phyloP scores from a whole-genome alignment of 1,139 yeast species.

The Zhuliangozyma parablackwelliae region DNA sequence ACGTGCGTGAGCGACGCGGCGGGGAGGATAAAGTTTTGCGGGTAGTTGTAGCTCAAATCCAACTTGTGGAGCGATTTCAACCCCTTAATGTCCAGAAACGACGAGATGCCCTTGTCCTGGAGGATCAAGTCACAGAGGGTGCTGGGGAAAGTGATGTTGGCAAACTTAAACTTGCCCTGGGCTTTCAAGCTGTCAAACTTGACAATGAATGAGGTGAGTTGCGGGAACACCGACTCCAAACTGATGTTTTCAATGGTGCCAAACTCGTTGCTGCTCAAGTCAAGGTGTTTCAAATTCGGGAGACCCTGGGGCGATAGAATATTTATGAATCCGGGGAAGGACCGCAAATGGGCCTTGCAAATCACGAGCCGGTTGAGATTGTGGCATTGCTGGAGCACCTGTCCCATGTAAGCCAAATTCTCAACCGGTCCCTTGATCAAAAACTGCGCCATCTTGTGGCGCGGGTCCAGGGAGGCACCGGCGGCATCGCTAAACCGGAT shows the following conservation, averaged over 20 bases:
- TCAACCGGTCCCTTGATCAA: constrained; percentile 4
- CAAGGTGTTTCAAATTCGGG: constrained; percentile 4
- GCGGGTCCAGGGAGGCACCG: too few species aligned
- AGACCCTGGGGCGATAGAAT: constrained; percentile 4
- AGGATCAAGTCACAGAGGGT: constrained; percentile 3
- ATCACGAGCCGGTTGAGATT: constrained; percentile 1
- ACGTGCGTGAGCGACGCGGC: constrained; percentile 1
- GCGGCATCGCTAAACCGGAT: background rate
- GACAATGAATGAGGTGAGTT: constrained; percentile 6
- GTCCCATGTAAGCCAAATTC: constrained; percentile 2
- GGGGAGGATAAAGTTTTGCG: constrained; percentile 5
- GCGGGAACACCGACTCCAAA: constrained; percentile 5
- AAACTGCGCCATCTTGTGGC: constrained; percentile 1
- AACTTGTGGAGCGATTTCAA: constrained; percentile 2
- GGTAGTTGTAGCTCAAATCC: constrained; percentile 10
- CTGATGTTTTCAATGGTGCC: constrained; percentile 5
- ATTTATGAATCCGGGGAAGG: constrained; percentile 1
- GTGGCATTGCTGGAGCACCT: constrained; percentile 2
- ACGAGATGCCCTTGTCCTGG: constrained; percentile 7
- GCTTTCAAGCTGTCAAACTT: constrained; percentile 7
- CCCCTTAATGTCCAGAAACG: constrained; percentile 3
- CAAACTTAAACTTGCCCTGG: constrained; percentile 4
- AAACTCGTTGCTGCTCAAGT: constrained; percentile 8
- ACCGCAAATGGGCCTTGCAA: constrained; percentile 2
- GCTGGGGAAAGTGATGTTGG: constrained; percentile 5